Percentiles rank a stretch among this genome's conserved stretches.
Evolutionary conservation across 2,329 filamentous ascomycete genomes (phyloP).

Genomic region (Nothophaeocryptopus gaeumannii): DNA sequence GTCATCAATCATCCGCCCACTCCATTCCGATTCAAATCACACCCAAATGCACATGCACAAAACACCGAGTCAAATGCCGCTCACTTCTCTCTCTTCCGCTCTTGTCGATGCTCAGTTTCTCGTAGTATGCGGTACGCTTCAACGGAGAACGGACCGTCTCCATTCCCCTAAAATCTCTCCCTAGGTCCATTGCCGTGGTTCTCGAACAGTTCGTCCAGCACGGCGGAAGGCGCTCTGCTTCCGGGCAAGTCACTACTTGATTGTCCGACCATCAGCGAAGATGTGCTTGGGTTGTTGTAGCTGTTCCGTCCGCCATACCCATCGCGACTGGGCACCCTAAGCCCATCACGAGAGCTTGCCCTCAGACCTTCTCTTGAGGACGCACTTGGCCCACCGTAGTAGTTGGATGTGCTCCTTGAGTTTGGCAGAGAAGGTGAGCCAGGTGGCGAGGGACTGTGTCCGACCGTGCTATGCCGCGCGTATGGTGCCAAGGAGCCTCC

Average conservation of each 20-base stretch:
- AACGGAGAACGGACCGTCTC: no score
- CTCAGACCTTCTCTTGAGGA: constrained; percentile 16
- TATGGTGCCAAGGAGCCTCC: constrained; percentile 38
- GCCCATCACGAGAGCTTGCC: constrained; percentile 7
- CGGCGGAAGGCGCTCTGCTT: constrained; percentile 79
- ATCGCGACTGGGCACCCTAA: constrained; percentile 10
- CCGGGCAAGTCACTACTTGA: constrained; percentile 58
- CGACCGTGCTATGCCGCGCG: constrained; percentile 27
- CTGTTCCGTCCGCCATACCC: constrained; percentile 9
- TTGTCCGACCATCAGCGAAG: constrained; percentile 34
- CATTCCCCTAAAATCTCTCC: constrained; percentile 15
- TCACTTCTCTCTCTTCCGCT: no score
- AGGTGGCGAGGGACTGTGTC: constrained; percentile 27
- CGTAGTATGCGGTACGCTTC: no score
- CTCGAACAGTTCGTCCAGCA: constrained; percentile 84
- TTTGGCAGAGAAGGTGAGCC: constrained; percentile 20
- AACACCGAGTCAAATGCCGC: no score
- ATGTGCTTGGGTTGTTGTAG: constrained; percentile 37
- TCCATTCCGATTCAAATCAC: no score
- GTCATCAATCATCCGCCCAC: no score
- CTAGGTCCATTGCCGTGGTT: constrained; percentile 54
- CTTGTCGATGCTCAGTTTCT: no score
- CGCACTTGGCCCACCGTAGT: constrained; percentile 13
- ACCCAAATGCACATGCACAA: no score
- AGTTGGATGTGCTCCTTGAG: constrained; percentile 18